A percentile compares a stretch with the other conserved stretches of the same genome.
Conservation (phyloP, 345 rosid genomes). For the Ailanthus altissimus region DNA sequence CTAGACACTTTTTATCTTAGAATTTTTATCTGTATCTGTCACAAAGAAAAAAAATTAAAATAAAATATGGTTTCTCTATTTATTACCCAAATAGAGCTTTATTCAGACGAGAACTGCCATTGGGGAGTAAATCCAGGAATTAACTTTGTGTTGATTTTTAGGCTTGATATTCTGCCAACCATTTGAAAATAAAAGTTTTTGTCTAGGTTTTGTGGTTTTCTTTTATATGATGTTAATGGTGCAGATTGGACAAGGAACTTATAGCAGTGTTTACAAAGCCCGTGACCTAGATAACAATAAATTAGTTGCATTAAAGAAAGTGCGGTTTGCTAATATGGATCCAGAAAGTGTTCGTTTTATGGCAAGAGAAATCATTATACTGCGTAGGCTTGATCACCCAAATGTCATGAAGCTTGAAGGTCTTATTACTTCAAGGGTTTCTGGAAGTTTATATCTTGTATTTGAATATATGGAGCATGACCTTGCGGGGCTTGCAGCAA, state of each 20-base stretch:
- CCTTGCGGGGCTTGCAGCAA: constrained; percentile 55
- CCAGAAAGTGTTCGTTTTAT: constrained; percentile 69
- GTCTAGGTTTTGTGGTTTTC: neutral
- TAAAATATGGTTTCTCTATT: too few species aligned
- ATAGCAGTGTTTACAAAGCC: constrained; percentile 64
- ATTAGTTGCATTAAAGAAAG: constrained; percentile 64
- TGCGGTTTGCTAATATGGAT: constrained; percentile 63
- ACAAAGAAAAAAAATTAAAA: too few species aligned
- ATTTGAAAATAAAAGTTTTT: neutral
- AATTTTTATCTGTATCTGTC: too few species aligned
- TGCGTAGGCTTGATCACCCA: constrained; percentile 60
- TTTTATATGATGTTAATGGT: neutral
- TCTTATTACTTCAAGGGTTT: constrained; percentile 50
- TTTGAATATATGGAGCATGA: constrained; percentile 73
- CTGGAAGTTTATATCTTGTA: constrained; percentile 56
- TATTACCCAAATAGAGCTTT: too few species aligned
- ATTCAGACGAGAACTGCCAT: too few species aligned
- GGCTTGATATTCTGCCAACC: neutral
- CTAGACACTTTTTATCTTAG: too few species aligned
- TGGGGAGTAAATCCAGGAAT: too few species aligned
- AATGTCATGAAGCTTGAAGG: constrained; percentile 69
- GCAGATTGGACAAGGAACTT: constrained; percentile 73
- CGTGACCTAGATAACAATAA: constrained; percentile 55
- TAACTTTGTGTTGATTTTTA: neutral
- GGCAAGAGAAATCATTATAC: constrained; percentile 63